phyloP scores from a whole-genome alignment of 129 eudicot genomes.

The Centrapalus pauciflorus region DNA sequence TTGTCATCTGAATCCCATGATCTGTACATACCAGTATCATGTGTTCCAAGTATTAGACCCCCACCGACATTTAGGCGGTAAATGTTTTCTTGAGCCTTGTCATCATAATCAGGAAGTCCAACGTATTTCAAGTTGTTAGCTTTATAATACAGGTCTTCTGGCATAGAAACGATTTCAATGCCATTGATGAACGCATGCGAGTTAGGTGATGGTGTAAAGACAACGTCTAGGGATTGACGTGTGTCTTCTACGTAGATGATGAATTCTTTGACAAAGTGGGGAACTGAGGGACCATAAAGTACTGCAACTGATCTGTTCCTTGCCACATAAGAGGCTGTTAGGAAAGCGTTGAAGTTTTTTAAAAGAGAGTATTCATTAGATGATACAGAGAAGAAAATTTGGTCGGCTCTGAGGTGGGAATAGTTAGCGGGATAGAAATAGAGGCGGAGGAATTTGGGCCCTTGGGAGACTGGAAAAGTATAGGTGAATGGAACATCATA shows the following conservation, averaged over 20 bases:
- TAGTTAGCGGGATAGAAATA: constrained; percentile 41
- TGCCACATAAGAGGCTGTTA: neutral
- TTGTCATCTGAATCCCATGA: constrained; percentile 11
- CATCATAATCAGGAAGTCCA: neutral
- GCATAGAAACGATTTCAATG: constrained; percentile 9
- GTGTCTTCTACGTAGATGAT: neutral
- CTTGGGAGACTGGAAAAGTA: constrained; percentile 25
- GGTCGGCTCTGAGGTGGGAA: neutral
- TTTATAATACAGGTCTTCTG: neutral
- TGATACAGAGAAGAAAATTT: constrained; percentile 32
- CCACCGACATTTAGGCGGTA: constrained; percentile 27
- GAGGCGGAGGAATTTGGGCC: constrained; percentile 57
- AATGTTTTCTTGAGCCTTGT: constrained; percentile 17
- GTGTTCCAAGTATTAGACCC: neutral
- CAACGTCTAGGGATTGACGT: neutral
- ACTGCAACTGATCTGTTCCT: neutral
- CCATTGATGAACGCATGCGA: constrained; percentile 18
- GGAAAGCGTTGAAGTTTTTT: constrained; percentile 36
- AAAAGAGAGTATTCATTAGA: constrained; percentile 37
- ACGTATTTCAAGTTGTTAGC: constrained; percentile 2
- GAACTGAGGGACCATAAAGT: neutral
- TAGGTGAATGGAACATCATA: constrained; percentile 32
- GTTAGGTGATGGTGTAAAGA: neutral
- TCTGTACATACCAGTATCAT: constrained; percentile 24
- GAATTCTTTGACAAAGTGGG: neutral